phyloP scores from a whole-genome alignment of 208 protist species.

The Acanthamoeba royreba region DNA sequence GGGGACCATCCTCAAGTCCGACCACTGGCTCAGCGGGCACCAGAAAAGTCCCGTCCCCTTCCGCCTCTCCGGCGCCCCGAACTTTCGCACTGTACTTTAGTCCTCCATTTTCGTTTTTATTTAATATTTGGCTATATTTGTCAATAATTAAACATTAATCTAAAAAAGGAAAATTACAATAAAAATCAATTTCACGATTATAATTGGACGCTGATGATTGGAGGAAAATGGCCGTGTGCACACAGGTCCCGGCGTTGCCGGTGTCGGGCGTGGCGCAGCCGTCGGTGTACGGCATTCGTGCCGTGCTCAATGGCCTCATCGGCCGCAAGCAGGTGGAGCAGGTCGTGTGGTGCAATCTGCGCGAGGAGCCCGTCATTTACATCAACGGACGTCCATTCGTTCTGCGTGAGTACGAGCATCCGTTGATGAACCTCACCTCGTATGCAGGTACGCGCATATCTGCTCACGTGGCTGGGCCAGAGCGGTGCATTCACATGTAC shows the following conservation, averaged over 20 bases:
- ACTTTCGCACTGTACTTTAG: slow-evolving; percentile 5
- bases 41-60: slow-evolving; percentile 31
- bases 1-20: slow-evolving; percentile 41
- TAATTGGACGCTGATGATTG: too few species aligned
- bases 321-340: background rate
- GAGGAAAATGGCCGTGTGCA: background rate
- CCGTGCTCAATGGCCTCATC: slow-evolving; percentile 14
- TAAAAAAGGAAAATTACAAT: background rate
- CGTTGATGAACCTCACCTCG: slow-evolving; percentile 27
- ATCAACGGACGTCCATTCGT: slow-evolving; percentile 59
- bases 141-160: background rate
- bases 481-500: too few species aligned
- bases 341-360: slow-evolving; percentile 60
- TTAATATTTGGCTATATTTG: too few species aligned
- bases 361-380: slow-evolving; percentile 68
- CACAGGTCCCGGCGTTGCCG: background rate
- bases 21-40: slow-evolving; percentile 26
- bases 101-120: too few species aligned
- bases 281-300: background rate
- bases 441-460: background rate
- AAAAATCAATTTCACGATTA: background rate
- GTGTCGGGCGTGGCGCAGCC: slow-evolving; percentile 54
- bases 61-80: slow-evolving; percentile 29
- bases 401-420: slow-evolving; percentile 13
- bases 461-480: too few species aligned